Evolutionary conservation across 164 flowering plant genomes (phyloP), one percentile per base, ranked within the genome.

Genomic region (Kalanchoe fedtschenkoi): DNA sequence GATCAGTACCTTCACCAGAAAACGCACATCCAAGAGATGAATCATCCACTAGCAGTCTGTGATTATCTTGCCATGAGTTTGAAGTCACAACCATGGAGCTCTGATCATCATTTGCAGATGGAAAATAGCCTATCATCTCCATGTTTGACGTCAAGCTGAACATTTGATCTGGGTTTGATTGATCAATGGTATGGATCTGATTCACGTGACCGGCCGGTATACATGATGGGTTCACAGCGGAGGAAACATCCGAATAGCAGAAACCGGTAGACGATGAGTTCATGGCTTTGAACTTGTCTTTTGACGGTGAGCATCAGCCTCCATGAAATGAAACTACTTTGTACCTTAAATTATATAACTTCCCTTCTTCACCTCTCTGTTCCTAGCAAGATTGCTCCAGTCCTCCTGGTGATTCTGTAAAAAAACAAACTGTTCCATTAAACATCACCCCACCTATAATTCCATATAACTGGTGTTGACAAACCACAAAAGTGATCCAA

Each of bases 1-100:
- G 56, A 26, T 80, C 85, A 54, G 75, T 81, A 17, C 76, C 82
- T 74, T 83, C 87, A 69, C 87, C 79, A 16, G 88, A 78, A 51
- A 81, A 84, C 14, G 81, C 82, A 73, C 80, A 78, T 62, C 81
- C 59, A 39, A 75, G 17, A 26, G 73, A 66, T 26, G 78, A 72
- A 57, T 77, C 78, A 56, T 83, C 79, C 17, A 75, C 65, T 2
- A 73, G 19, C 44, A 73, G 41, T 62, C 74, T 66, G 61, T 22
- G 70, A 39, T 76, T 68, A 59, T 79, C 74, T 17, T 67, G 77
- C 75, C 77, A 73, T 10, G 60, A 34, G 33, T 70, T 19, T 9
- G 53, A 34, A 19, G 38, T 32, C 5, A 17, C 47, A 22, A 8
- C 21, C 55, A 69, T 6, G 75, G 56, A 62, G 72, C 77, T 21